A percentile compares a stretch with the other conserved stretches of the same genome.
Conservation (phyloP, 2,329 filamentous ascomycete species). For the Curvularia spicifera region DNA sequence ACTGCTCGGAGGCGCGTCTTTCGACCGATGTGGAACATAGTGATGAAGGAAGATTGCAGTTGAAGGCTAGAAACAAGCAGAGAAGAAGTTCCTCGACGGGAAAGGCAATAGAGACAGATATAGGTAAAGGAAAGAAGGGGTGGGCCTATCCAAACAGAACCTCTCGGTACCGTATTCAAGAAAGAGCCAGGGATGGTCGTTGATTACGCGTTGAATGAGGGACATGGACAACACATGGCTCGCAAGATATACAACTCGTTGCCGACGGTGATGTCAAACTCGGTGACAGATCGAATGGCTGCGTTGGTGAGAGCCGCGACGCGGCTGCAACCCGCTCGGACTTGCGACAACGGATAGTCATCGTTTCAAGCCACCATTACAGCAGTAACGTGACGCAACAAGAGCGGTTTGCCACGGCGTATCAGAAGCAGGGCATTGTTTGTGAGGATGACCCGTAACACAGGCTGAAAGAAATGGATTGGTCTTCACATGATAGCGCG, state of each 20-base stretch:
- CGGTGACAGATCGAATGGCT: conserved; percentile 22
- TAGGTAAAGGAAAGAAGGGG: neutral
- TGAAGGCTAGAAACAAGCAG: neutral
- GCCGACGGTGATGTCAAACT: neutral
- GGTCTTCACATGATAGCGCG: conserved; percentile 23
- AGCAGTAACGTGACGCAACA: neutral
- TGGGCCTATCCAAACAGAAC: neutral
- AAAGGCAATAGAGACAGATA: neutral
- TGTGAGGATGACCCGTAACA: neutral
- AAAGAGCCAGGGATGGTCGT: neutral
- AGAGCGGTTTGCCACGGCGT: neutral
- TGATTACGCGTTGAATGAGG: neutral
- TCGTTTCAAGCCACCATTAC: neutral
- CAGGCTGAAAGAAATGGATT: neutral
- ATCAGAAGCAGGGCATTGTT: neutral
- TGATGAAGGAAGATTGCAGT: neutral
- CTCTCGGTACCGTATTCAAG: neutral
- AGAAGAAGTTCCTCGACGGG: neutral
- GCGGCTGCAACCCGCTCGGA: conserved; percentile 16
- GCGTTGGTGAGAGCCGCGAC: conserved; percentile 8
- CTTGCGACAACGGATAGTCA: conserved; percentile 8
- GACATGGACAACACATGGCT: neutral
- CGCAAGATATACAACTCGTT: neutral
- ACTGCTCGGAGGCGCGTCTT: conserved; percentile 48
- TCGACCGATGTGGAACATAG: conserved; percentile 39